These are phyloP conservation scores for Tricholoma saponaceum DNA, from an alignment of 768 basidiomycete species.

Conservation along the genomic window DNA sequence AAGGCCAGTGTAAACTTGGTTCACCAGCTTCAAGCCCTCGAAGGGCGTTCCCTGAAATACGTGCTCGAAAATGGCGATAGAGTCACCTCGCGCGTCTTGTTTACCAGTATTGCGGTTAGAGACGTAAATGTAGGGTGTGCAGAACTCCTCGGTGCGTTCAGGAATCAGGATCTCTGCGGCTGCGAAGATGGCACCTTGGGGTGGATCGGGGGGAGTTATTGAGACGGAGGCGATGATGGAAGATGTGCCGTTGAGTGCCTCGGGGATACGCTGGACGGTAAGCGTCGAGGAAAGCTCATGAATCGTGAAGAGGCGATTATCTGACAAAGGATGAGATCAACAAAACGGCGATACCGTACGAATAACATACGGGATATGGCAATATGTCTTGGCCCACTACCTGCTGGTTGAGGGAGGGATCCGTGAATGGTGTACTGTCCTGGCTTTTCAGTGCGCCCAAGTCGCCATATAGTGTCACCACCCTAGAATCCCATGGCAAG, in stretches of 20 bases:
- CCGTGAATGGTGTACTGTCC: slow-evolving; percentile 52
- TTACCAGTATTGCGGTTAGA: slow-evolving; percentile 61
- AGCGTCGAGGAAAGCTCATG: slow-evolving; percentile 57
- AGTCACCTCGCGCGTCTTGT: slow-evolving; percentile 49
- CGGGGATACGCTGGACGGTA: slow-evolving; percentile 53
- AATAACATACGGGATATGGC: slow-evolving; percentile 29
- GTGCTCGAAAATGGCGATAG: slow-evolving; percentile 58
- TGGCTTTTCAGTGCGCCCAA: slow-evolving; percentile 36
- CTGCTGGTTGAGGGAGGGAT: slow-evolving; percentile 33
- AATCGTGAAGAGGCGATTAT: slow-evolving; percentile 45
- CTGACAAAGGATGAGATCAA: slow-evolving; percentile 20
- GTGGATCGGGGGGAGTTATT: slow-evolving; percentile 42
- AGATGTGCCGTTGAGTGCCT: slow-evolving; percentile 47
- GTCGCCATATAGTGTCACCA: slow-evolving; percentile 61
- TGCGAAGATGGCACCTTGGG: slow-evolving; percentile 38
- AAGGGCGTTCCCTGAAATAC: slow-evolving; percentile 14
- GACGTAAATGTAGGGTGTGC: slow-evolving; percentile 53
- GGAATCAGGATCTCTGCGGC: slow-evolving; percentile 67
- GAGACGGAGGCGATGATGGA: slow-evolving; percentile 44
- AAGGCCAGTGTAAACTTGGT: slow-evolving; percentile 58
- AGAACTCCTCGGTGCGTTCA: slow-evolving; percentile 39
- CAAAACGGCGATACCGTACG: neutral
- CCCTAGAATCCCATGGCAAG: slow-evolving; percentile 32
- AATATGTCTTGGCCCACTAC: slow-evolving; percentile 62
- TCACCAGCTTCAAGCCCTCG: slow-evolving; percentile 29